Conservation (phyloP, 2,329 filamentous ascomycete genomes). For the Fusarium sp. region DNA sequence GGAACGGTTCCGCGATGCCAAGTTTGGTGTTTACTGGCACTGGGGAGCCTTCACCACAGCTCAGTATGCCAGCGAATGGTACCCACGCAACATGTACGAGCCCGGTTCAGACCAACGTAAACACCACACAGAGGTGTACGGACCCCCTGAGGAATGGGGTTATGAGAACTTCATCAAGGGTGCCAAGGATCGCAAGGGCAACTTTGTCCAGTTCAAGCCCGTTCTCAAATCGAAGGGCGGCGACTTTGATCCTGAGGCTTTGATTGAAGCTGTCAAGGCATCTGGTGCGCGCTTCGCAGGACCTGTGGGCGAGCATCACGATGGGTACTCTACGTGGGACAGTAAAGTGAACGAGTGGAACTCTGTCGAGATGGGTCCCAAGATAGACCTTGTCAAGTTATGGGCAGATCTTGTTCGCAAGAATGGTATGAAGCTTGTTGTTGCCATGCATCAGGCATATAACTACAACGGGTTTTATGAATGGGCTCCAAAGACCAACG, state of each 20-base stretch:
- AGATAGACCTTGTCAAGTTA: slow-evolving; percentile 13
- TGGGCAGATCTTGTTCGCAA: slow-evolving; percentile 13
- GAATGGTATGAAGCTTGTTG: slow-evolving; percentile 25
- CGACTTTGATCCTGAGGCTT: slow-evolving; percentile 15
- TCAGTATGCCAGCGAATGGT: slow-evolving; percentile 27
- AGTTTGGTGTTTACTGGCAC: slow-evolving; percentile 32
- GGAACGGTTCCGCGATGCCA: slow-evolving; percentile 28
- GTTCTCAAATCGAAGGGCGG: slow-evolving; percentile 3
- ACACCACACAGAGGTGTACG: slow-evolving; percentile 17
- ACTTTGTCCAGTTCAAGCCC: slow-evolving; percentile 21
- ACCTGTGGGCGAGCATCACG: slow-evolving; percentile 23
- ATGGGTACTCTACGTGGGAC: slow-evolving; percentile 29
- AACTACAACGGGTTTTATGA: slow-evolving; percentile 26
- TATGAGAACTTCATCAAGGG: slow-evolving; percentile 22
- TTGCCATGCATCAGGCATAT: slow-evolving; percentile 29
- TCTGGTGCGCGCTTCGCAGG: slow-evolving; percentile 23
- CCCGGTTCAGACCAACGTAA: slow-evolving; percentile 11
- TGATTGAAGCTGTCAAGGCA: slow-evolving; percentile 12
- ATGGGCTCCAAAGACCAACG: slow-evolving; percentile 17
- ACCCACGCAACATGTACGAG: slow-evolving; percentile 29
- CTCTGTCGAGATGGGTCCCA: slow-evolving; percentile 14
- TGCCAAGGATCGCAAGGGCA: slow-evolving; percentile 4
- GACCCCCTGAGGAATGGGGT: slow-evolving; percentile 19
- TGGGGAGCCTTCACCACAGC: slow-evolving; percentile 30
- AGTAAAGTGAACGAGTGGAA: slow-evolving; percentile 30